These are phyloP conservation scores for Mucor lusitanicus DNA, from an alignment of 371 early-diverging fungal species.

Conservation along the genomic window DNA sequence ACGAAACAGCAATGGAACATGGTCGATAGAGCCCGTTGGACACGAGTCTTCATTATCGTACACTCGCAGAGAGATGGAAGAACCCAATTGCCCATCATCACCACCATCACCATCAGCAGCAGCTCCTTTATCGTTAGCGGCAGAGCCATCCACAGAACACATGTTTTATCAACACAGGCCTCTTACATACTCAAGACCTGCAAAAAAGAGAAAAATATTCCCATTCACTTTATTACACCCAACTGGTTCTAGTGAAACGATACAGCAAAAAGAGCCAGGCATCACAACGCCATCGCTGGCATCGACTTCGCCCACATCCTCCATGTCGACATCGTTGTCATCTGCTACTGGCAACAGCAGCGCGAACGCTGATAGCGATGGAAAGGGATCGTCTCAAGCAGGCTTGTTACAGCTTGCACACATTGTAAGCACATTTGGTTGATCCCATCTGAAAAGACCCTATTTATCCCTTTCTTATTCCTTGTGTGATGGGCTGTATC, in stretches of 20 bases:
- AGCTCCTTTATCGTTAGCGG: background rate
- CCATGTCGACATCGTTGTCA: background rate
- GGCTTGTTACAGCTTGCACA: constrained; percentile 40
- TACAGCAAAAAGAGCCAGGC: background rate
- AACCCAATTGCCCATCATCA: background rate
- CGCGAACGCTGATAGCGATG: background rate
- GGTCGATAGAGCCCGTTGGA: constrained; percentile 3
- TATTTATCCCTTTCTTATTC: constrained; percentile 2
- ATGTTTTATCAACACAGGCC: constrained; percentile 21
- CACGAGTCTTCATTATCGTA: constrained; percentile 2
- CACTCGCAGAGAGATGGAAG: background rate
- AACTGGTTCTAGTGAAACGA: constrained; percentile 5
- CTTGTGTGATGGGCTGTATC: constrained; percentile 10
- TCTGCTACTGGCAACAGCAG: background rate
- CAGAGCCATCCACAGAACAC: background rate
- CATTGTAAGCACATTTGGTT: constrained; percentile 50
- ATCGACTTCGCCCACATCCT: background rate
- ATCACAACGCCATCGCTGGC: background rate
- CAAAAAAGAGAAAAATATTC: background rate
- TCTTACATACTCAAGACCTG: background rate
- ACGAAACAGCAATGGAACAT: constrained; percentile 1
- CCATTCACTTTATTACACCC: constrained; percentile 26
- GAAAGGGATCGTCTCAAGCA: constrained; percentile 12
- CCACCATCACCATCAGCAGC: background rate
- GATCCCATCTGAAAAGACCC: background rate